Evolutionary conservation across 129 eudicot species (phyloP).

Genomic region (Apium graveolens): DNA sequence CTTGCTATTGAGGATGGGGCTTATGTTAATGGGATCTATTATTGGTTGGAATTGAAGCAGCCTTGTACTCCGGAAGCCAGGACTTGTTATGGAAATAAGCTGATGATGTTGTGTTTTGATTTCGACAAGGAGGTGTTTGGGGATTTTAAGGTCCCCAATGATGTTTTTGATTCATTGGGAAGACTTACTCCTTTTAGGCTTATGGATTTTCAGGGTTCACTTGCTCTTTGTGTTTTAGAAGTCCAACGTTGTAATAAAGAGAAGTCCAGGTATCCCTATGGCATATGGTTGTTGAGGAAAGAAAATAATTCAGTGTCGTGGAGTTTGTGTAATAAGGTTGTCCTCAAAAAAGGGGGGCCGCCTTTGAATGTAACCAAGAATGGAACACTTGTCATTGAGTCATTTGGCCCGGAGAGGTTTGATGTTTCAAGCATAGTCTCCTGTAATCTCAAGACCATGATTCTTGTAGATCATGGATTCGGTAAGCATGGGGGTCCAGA

Average conservation of each 20-base stretch:
- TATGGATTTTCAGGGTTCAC: not conserved
- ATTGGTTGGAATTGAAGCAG: not conserved
- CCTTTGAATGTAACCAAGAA: not conserved
- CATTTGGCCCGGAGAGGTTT: rapidly evolving
- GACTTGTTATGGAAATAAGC: not conserved
- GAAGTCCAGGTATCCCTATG: too few relatives aligned
- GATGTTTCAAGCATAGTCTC: not conserved
- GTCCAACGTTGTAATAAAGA: too few relatives aligned
- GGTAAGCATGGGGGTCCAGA: not conserved
- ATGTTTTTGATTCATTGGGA: not conserved
- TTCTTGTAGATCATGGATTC: not conserved
- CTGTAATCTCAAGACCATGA: not conserved
- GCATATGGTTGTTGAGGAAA: not conserved
- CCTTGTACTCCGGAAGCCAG: not conserved
- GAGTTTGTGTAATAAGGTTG: not conserved
- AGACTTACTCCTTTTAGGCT: not conserved
- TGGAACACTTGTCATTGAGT: constrained; percentile 1
- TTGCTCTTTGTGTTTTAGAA: not conserved
- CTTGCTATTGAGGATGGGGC: not conserved
- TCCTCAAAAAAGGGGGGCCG: not conserved
- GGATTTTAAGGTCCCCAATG: not conserved
- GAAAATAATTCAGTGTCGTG: not conserved
- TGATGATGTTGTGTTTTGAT: not conserved
- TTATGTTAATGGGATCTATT: not conserved
- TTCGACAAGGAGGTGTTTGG: not conserved